Base-by-base conservation (phyloP, 2,329 filamentous ascomycete genomes). In the Exophiala bonariae region DNA sequence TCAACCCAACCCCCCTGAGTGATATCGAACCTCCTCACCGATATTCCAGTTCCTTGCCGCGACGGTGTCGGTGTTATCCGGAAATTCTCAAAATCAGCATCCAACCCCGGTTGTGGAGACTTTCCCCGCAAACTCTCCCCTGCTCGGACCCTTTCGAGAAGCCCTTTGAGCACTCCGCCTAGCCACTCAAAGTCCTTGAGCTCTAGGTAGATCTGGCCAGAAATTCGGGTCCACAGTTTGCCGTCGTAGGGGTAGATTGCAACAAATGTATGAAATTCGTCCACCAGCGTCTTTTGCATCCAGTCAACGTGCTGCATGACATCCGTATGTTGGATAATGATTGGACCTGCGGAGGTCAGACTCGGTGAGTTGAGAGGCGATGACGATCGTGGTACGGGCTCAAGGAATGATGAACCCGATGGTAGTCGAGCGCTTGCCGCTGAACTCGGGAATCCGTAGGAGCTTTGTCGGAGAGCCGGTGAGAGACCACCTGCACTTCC, bases 121-220 rank as follows among this genome's bases (percentile, higher is more conserved):
- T 47, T 52, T 10, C 47, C 49, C 44, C 47, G 41, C 41, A 54
- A 41, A 46, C 52, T 57, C 34, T 58, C 55, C 10, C 57, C 58
- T 18, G 31, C 43, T 17, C 47, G 50, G 22, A 78, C 76, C 55
- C 75, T 68, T 33, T 72, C 71, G 59, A 78, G 82, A 4, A 87
- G 57, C 26, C 72, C 69, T 62, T 79, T 78, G 59, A 93, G 65
- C 7, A 78, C 70, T 41, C 72, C 62, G 0, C 76, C 87, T 3
- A 78, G 77, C 79, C 80, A 87, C 63, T 85, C 80, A 61, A 93
- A 96, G 66, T 96, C 90, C 10, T 75, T 75, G 55, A 85, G 64
- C 19, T 89, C 88, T n/a, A 96, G 68, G 63, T 93, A 97, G 0
- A 93, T 78, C 73, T 96, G 90, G 11, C 81, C 88, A 62, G 86